Conservation (phyloP, 2,329 filamentous ascomycete species). For the Rhexocercosporidium sp. region DNA sequence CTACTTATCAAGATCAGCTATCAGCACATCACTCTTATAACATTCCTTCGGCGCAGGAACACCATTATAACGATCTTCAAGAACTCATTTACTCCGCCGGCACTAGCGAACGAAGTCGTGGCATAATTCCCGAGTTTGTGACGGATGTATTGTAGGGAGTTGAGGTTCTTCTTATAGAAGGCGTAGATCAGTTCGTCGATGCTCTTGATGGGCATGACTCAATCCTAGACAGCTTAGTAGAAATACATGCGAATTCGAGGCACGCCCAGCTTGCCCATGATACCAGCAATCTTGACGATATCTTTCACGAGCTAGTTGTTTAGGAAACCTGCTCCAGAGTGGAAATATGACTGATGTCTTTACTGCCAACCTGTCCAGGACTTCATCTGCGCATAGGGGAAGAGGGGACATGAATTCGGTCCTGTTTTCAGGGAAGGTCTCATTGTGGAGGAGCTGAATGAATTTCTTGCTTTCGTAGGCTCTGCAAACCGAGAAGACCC, state of each 20-base stretch:
- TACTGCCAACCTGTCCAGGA: neutral
- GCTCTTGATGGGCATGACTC: neutral
- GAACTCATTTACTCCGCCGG: slow-evolving; percentile 8
- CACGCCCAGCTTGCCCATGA: slow-evolving; percentile 11
- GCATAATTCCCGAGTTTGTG: neutral
- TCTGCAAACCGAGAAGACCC: slow-evolving; percentile 11
- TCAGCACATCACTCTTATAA: neutral
- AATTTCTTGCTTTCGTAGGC: slow-evolving; percentile 7
- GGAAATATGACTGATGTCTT: slow-evolving; percentile 10
- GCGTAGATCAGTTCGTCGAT: slow-evolving; percentile 12
- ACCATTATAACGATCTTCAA: slow-evolving; percentile 19
- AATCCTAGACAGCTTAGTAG: slow-evolving; percentile 10
- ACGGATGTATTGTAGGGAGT: slow-evolving; percentile 10
- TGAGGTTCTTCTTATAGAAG: neutral
- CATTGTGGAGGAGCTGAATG: neutral
- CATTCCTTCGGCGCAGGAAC: neutral
- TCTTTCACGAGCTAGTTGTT: neutral
- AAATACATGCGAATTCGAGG: slow-evolving; percentile 17
- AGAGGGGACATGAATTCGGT: slow-evolving; percentile 2
- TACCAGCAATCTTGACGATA: slow-evolving; percentile 10
- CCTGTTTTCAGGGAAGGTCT: slow-evolving; percentile 3
- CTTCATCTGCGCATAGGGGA: neutral
- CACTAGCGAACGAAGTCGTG: neutral
- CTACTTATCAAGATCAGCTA: neutral
- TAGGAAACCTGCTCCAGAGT: neutral